These are phyloP conservation scores for Hibiscus tridactylites DNA, from an alignment of 345 rosid genomes.

Conservation along the genomic window DNA sequence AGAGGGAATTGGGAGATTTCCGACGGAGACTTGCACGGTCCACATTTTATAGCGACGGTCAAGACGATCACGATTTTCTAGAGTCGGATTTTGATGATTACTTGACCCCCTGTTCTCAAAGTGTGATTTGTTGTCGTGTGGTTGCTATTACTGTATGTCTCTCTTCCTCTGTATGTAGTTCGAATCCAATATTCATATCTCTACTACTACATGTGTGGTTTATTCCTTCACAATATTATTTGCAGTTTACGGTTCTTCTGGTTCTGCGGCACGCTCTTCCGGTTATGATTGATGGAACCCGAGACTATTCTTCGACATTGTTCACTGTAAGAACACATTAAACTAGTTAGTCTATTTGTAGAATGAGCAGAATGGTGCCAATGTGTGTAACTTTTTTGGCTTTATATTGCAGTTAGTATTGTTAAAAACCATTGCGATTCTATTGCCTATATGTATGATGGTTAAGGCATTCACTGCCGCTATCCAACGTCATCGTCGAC, in stretches of 20 bases:
- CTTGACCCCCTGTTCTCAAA: constrained; percentile 37
- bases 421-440: constrained; percentile 52
- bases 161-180: constrained; percentile 14
- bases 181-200: too few relatives aligned
- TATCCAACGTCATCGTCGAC: constrained; percentile 39
- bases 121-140: constrained; percentile 61
- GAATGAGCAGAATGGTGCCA: background rate
- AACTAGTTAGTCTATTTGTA: background rate
- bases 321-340: constrained; percentile 36
- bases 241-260: constrained; percentile 64
- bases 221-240: background rate
- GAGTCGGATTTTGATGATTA: constrained; percentile 42
- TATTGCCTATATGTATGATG: constrained; percentile 53
- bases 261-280: constrained; percentile 72
- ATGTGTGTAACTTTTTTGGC: background rate
- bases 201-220: background rate
- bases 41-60: constrained; percentile 41
- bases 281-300: constrained; percentile 38
- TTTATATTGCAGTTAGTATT: constrained; percentile 38
- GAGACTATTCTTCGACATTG: constrained; percentile 48
- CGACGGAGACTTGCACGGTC: constrained; percentile 37
- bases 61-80: constrained; percentile 1
- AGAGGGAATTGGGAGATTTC: constrained; percentile 67
- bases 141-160: constrained; percentile 53
- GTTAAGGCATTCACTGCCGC: constrained; percentile 37